Percentiles rank a stretch among this genome's conserved stretches.
Evolutionary conservation across 352 stramenopile species (phyloP).

Genomic region (Phytophthora pinifolia): DNA sequence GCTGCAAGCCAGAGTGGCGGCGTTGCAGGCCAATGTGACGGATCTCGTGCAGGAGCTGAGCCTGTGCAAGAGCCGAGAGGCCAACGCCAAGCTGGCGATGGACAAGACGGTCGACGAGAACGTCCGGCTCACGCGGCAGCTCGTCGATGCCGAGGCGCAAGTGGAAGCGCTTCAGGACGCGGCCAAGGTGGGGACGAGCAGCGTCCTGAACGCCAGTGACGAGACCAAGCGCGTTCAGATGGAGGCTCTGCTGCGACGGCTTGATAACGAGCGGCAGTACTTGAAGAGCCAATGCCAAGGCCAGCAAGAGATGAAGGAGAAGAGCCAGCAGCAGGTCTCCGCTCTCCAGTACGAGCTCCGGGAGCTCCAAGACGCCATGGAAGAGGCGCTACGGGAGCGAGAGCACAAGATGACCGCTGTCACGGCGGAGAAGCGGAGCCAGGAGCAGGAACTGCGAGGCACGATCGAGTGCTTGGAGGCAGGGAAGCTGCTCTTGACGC

Average conservation of each 20-base stretch:
- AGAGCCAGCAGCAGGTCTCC: conserved; percentile 38
- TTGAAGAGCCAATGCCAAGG: conserved; percentile 74
- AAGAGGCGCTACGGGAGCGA: conserved; percentile 34
- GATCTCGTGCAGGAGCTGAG: conserved; percentile 75
- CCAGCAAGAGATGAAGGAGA: conserved; percentile 51
- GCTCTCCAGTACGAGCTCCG: conserved; percentile 48
- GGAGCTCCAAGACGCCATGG: conserved; percentile 36
- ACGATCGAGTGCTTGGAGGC: conserved; percentile 50
- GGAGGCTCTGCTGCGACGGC: conserved; percentile 66
- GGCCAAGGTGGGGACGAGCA: conserved; percentile 30
- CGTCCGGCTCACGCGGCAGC: conserved; percentile 55
- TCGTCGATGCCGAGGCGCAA: conserved; percentile 62
- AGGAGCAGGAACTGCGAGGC: conserved; percentile 45
- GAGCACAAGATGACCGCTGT: conserved; percentile 48
- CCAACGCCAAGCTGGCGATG: conserved; percentile 61
- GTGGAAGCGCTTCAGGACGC: conserved; percentile 50
- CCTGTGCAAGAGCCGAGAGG: conserved; percentile 64
- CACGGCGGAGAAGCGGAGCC: conserved; percentile 24
- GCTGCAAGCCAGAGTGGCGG: conserved; percentile 61
- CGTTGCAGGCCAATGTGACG: conserved; percentile 72
- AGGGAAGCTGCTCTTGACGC: conserved; percentile 45
- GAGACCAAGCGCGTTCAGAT: conserved; percentile 80
- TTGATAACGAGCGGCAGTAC: conserved; percentile 84
- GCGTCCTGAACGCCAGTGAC: conserved; percentile 68
- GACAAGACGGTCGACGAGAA: conserved; percentile 80